A percentile compares a stretch with the other conserved stretches of the same genome.
phyloP scores from a whole-genome alignment of 352 stramenopile species.

The Thalassiosira pacifica region DNA sequence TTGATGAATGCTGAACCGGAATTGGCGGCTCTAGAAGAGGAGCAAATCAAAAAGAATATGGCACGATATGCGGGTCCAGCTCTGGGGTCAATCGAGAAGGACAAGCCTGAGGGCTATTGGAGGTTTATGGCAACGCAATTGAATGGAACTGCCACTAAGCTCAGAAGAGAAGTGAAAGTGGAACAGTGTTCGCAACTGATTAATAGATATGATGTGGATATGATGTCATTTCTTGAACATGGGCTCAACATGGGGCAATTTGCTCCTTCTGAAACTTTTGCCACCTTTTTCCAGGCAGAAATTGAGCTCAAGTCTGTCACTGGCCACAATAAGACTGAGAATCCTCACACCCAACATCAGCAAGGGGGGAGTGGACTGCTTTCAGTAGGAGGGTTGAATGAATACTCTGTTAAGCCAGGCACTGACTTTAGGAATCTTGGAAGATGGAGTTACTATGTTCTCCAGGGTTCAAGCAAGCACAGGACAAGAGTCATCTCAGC shows the following conservation, averaged over 20 bases:
- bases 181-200: background rate
- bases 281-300: background rate
- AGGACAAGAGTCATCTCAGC: constrained; percentile 10
- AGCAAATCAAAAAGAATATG: background rate
- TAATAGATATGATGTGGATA: constrained; percentile 22
- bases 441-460: background rate
- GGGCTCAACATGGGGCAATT: constrained; percentile 15
- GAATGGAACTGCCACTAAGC: background rate
- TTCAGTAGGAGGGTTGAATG: background rate
- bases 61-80: background rate
- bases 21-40: background rate
- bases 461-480: background rate
- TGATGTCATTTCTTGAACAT: background rate
- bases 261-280: background rate
- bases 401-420: background rate
- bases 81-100: too few species aligned
- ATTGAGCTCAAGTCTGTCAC: background rate
- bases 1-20: too few species aligned
- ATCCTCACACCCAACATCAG: background rate
- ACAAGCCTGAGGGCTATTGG: background rate
- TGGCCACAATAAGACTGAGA: constrained; percentile 19
- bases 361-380: constrained; percentile 15
- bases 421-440: constrained; percentile 13
- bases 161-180: background rate
- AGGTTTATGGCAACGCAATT: background rate